A percentile compares a stretch with the other conserved stretches of the same genome.
These are phyloP conservation scores for Peniophora sp. DNA, from an alignment of 1,284 basidiomycete species.

Conservation along the genomic window DNA sequence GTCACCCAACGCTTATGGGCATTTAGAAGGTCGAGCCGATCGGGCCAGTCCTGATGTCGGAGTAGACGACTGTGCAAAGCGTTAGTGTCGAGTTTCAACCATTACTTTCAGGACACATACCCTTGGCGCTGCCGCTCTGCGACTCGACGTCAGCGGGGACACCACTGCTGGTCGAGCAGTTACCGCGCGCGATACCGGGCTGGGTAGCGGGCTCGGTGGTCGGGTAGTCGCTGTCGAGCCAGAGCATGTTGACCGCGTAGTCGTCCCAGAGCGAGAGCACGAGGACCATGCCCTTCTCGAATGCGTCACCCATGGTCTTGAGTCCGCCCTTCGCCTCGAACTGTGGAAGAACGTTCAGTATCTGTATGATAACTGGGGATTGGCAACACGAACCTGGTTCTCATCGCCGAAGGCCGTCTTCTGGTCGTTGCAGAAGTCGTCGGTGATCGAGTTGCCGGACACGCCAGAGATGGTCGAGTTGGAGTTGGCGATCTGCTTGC, in stretches of 20 bases:
- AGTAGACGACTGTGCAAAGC: slow-evolving; percentile 20
- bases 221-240: slow-evolving; percentile 32
- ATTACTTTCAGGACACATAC: neutral
- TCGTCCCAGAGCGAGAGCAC: slow-evolving; percentile 41
- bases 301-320: slow-evolving; percentile 32
- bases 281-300: slow-evolving; percentile 43
- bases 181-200: slow-evolving; percentile 29
- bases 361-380: too few species aligned
- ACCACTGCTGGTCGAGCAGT: slow-evolving; percentile 27
- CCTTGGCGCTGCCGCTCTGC: neutral
- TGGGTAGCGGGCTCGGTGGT: slow-evolving; percentile 18
- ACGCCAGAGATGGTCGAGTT: slow-evolving; percentile 35
- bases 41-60: slow-evolving; percentile 29
- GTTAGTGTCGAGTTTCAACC: too few species aligned
- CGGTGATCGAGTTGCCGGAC: slow-evolving; percentile 27
- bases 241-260: slow-evolving; percentile 29
- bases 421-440: slow-evolving; percentile 27
- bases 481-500: slow-evolving; percentile 40
- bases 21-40: slow-evolving; percentile 24
- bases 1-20: too few species aligned
- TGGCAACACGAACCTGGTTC: too few species aligned
- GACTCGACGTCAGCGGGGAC: slow-evolving; percentile 23
- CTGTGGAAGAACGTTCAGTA: too few species aligned
- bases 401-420: slow-evolving; percentile 31
- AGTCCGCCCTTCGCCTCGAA: slow-evolving; percentile 40